Evolutionary conservation across 768 basidiomycete genomes (phyloP).

Genomic region (Suillus ampliporus): DNA sequence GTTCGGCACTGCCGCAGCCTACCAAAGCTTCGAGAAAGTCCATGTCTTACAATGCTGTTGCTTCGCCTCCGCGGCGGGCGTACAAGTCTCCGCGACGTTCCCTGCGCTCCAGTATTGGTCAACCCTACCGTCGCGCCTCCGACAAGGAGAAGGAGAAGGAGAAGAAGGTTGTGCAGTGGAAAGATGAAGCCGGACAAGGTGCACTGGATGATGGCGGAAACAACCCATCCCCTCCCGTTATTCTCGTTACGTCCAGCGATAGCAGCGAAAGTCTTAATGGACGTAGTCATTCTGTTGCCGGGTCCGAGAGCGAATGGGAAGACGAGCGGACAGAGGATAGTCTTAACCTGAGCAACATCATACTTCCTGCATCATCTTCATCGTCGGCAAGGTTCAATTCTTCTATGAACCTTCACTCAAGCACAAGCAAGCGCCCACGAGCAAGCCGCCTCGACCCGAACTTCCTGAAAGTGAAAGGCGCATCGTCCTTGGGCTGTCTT

Average conservation of each 20-base stretch:
- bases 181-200: slow-evolving; percentile 85
- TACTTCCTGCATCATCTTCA: slow-evolving; percentile 36
- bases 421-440: slow-evolving; percentile 52
- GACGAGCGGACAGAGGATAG: slow-evolving; percentile 88
- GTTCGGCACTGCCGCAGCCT: slow-evolving; percentile 52
- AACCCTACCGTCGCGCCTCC: slow-evolving; percentile 66
- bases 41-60: slow-evolving; percentile 47
- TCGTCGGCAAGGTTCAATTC: slow-evolving; percentile 37
- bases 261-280: slow-evolving; percentile 35
- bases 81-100: slow-evolving; percentile 74
- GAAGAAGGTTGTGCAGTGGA: slow-evolving; percentile 86
- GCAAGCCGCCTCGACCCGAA: slow-evolving; percentile 71
- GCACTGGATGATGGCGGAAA: slow-evolving; percentile 67
- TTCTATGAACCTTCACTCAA: slow-evolving; percentile 16
- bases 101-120: slow-evolving; percentile 64
- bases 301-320: slow-evolving; percentile 90
- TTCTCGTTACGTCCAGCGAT: slow-evolving; percentile 43
- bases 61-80: slow-evolving; percentile 55
- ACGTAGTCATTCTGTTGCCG: slow-evolving; percentile 51
- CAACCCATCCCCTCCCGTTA: slow-evolving; percentile 26
- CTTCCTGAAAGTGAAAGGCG: slow-evolving; percentile 64
- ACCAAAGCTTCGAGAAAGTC: slow-evolving; percentile 48
- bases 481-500: slow-evolving; percentile 62
- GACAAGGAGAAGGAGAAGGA: slow-evolving; percentile 58
- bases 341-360: slow-evolving; percentile 58